Conservation (phyloP, 1,139 yeast species). For the Candida smagusa region DNA sequence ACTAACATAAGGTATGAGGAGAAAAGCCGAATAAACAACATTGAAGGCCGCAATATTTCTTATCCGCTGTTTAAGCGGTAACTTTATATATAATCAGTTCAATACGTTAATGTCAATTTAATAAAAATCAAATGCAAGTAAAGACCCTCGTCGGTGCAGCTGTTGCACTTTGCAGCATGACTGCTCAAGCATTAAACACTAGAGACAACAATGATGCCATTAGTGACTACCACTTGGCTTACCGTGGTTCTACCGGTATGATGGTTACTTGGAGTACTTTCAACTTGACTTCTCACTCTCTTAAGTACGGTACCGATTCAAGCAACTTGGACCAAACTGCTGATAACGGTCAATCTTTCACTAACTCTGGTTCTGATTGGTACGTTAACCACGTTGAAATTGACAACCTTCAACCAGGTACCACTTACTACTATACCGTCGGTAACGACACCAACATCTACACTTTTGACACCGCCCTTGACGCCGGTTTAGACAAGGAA, state of each 20-base stretch:
- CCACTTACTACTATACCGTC: slow-evolving; percentile 5
- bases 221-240: slow-evolving; percentile 3
- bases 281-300: slow-evolving; percentile 1
- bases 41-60: too few relatives aligned
- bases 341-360: slow-evolving; percentile 2
- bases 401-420: slow-evolving; percentile 2
- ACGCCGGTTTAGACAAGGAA: slow-evolving; percentile 1
- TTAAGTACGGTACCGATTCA: slow-evolving; percentile 2
- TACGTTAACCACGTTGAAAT: slow-evolving; percentile 5
- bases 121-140: slow-evolving; percentile 6
- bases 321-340: slow-evolving; percentile 5
- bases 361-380: slow-evolving; percentile 3
- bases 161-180: slow-evolving; percentile 2
- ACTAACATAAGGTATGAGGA: too few relatives aligned
- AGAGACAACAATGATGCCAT: slow-evolving; percentile 2
- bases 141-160: slow-evolving; percentile 1
- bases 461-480: slow-evolving; percentile 3
- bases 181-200: slow-evolving; percentile 2
- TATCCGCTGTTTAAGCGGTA: too few relatives aligned
- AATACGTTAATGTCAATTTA: too few relatives aligned
- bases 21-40: too few relatives aligned
- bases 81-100: too few relatives aligned
- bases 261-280: slow-evolving; percentile 6
- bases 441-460: slow-evolving; percentile 1
- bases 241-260: slow-evolving; percentile 2